Evolutionary conservation across 1,284 basidiomycete genomes (phyloP), one percentile per base, ranked within the genome.

Genomic region (Tausonia pullulans): DNA sequence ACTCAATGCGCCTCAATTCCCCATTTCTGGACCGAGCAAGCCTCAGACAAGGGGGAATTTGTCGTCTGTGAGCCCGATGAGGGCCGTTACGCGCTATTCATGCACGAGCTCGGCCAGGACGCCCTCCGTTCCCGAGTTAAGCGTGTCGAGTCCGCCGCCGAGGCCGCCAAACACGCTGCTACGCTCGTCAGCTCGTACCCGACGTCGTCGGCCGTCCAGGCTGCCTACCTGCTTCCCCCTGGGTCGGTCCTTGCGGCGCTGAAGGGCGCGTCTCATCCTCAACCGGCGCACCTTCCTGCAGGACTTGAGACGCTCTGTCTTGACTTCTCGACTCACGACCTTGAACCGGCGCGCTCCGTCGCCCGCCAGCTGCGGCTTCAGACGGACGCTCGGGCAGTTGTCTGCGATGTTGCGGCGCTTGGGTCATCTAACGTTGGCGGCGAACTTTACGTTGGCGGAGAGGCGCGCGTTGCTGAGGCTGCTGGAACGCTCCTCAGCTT

Each of bases 111-210:
- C 41, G 63, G 66, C 45, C 65, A 72, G 39, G 62, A 56, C 49
- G 71, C 69, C 48, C 48, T n/a, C 48, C 10, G 48, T 13, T 13
- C 45, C n/a, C 71, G 71, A 5, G 51, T 63, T 7, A 53, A 39
- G 7, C 60, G 67, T 41, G 68, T 71, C 2, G 65, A 69, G 39
- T 60, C n/a, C 5, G 5, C 13, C 27, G 5, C 45, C 13, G 13
- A 57, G 79, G 76, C 79, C 41, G 75, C 76, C 0, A 69, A 69
- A n/a, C 63, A 69, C 4, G 76, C 77, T 8, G 71, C 74, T 0
- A 77, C 74, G 10, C 74, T 81, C 40, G 69, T 80, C 53, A 80
- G 79, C 3, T 78, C 79, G 77, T 71, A 81, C 1, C 80, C 80
- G 0, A 78, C 77, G 0, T 77, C 76, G 9, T 77, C 77, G 0